Evolutionary conservation across 164 flowering plant species (phyloP).

Genomic region (Vitis riparia): DNA sequence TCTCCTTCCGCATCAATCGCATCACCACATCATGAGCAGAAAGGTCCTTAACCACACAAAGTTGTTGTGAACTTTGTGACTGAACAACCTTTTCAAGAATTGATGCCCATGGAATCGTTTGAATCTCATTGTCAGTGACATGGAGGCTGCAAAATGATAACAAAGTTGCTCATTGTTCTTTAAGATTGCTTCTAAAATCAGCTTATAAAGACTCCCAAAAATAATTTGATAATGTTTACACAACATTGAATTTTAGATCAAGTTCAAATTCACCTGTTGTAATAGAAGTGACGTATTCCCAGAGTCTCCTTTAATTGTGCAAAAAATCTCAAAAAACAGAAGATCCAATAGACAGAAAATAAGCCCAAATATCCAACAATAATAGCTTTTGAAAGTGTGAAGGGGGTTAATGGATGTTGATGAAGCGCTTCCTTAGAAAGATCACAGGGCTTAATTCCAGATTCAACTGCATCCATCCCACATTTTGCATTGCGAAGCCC

Average conservation of each 20-base stretch:
- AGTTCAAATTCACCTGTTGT: constrained; percentile 53
- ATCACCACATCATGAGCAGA: constrained; percentile 90
- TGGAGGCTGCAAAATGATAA: constrained; percentile 66
- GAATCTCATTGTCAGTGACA: constrained; percentile 82
- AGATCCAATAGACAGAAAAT: constrained; percentile 82
- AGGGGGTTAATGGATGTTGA: constrained; percentile 79
- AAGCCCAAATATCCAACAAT: constrained; percentile 89
- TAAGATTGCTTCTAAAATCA: background rate
- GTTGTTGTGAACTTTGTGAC: constrained; percentile 68
- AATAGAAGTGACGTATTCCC: constrained; percentile 76
- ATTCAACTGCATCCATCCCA: constrained; percentile 97
- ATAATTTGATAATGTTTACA: background rate
- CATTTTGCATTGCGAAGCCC: constrained; percentile 95
- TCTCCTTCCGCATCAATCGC: constrained; percentile 99
- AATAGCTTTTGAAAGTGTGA: constrained; percentile 69
- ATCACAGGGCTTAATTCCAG: constrained; percentile 94
- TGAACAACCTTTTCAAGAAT: constrained; percentile 86
- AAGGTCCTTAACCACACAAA: constrained; percentile 92
- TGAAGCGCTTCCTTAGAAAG: constrained; percentile 86
- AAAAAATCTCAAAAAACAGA: constrained; percentile 89
- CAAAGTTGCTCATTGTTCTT: background rate
- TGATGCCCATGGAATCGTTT: constrained; percentile 89
- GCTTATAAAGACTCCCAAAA: background rate
- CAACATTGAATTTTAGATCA: background rate
- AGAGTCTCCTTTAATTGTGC: constrained; percentile 78